Evolutionary conservation across 768 basidiomycete genomes (phyloP), one percentile per base, ranked within the genome.

Genomic region (Termitomyces sp.): DNA sequence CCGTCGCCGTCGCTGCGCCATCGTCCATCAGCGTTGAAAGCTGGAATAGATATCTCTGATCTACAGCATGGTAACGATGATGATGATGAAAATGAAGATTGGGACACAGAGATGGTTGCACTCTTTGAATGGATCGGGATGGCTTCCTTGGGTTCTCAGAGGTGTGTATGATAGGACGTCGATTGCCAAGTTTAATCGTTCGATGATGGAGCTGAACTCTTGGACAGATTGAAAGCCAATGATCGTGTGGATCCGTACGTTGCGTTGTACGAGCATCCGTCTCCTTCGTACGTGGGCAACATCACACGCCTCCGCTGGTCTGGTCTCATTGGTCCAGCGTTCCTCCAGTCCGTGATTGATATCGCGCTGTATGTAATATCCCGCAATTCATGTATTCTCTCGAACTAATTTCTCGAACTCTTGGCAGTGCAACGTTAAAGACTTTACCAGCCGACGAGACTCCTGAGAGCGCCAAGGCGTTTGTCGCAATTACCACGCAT

Each of bases 41-140:
- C 18, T n/a, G 36, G 41, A 5, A 1, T 16, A 37, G 20, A 47
- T 34, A 8, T 41, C 20, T 55, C 57, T 55, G 48, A 53, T 37
- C 6, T 6, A 33, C 39, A 48, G 34, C 61, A 62, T 1, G 59
- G 65, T 33, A 64, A 68, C 1, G 79, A 80, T 27, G 69, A 59
- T 20, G 34, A 65, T 2, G 79, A 80, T 24, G 69, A 61, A n/a
- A 33, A 65, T 9, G 83, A 85, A 46, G 83, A 85, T 57, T 84
- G 84, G 78, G 68, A 78, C 7, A 72, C 74, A 11, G 72, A 75
- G 8, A 70, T 81, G 45, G 67, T 70, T 8, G 70, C 66, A 3
- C 70, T 89, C 16, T 86, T 87, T 54, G 89, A 91, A 67, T 91
- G 89, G 89, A 76, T 84, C 8, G 89, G 88, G 7, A 80, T 91